These are phyloP conservation scores for Haberlea rhodopensis DNA, from an alignment of 257 asterid species.

Conservation along the genomic window DNA sequence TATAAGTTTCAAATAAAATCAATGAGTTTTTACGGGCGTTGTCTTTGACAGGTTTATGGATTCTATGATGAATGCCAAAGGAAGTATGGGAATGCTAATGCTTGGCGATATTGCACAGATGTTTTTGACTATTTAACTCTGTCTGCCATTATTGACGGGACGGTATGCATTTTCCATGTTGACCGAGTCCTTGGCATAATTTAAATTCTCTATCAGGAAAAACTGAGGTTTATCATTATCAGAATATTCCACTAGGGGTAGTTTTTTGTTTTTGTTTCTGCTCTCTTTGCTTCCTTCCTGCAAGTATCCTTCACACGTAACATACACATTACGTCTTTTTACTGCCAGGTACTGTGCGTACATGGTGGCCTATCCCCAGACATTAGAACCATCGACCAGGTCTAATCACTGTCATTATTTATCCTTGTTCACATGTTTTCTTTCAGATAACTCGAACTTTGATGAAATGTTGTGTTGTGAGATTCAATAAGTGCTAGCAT, in stretches of 20 bases:
- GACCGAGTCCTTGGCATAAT: conserved; percentile 5
- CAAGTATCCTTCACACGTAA: too few species aligned
- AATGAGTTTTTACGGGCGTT: conserved; percentile 17
- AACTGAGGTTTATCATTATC: neutral
- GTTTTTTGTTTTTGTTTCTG: neutral
- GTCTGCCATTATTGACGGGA: conserved; percentile 94
- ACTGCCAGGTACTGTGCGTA: conserved; percentile 83
- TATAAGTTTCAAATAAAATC: neutral
- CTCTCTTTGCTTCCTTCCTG: conserved; percentile 13
- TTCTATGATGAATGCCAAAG: conserved; percentile 99
- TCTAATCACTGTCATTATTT: conserved; percentile 27
- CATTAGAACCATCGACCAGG: conserved; percentile 95
- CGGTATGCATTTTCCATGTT: conserved; percentile 44
- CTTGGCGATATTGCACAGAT: conserved; percentile 99
- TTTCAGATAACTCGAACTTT: conserved; percentile 4
- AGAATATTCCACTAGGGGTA: neutral
- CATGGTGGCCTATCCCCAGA: conserved; percentile 99
- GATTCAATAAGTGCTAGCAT: conserved; percentile 1
- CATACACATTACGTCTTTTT: conserved; percentile 8
- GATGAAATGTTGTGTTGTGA: conserved; percentile 2
- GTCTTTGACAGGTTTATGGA: conserved; percentile 78
- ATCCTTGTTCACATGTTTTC: neutral
- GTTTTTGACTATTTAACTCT: conserved; percentile 93
- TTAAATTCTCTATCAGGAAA: conserved; percentile 5
- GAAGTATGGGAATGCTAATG: conserved; percentile 96